Conservation (phyloP, 192 early-diverging fungal genomes). For the Entomortierella lignicola region DNA sequence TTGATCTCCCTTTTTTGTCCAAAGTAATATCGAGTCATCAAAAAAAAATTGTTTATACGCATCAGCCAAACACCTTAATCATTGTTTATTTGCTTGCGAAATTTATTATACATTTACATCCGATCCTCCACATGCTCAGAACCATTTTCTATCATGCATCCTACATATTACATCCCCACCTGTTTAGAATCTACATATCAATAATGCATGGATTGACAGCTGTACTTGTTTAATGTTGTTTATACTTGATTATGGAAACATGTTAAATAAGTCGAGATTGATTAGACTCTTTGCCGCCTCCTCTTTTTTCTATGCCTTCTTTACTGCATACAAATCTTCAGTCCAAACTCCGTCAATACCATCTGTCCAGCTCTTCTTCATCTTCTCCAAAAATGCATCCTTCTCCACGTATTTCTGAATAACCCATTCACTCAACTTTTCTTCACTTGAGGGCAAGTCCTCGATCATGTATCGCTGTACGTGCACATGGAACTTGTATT, state of each 20-base stretch:
- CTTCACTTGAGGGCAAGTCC: conserved; percentile 78
- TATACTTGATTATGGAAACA: too few species aligned
- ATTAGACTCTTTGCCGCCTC: too few species aligned
- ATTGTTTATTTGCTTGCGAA: too few species aligned
- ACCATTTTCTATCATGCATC: not conserved
- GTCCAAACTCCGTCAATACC: conserved; percentile 49
- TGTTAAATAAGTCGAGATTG: too few species aligned
- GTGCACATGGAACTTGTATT: conserved; percentile 85
- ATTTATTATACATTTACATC: too few species aligned
- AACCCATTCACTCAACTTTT: conserved; percentile 81
- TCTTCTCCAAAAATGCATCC: conserved; percentile 81
- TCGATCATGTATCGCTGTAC: conserved; percentile 72
- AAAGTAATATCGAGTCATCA: conserved; percentile 12
- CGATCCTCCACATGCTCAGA: too few species aligned
- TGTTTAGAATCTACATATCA: too few species aligned
- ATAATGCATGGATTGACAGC: too few species aligned
- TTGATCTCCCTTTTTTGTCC: not conserved
- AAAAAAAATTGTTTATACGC: not conserved
- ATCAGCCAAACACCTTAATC: not conserved
- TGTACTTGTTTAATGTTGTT: too few species aligned
- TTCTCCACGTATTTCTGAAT: conserved; percentile 84
- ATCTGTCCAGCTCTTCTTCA: conserved; percentile 63
- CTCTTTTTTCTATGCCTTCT: too few species aligned
- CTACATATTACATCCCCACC: too few species aligned
- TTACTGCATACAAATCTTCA: conserved; percentile 33